Evolutionary conservation across 1,139 yeast species (phyloP), one percentile per base, ranked within the genome.

Genomic region (Pichia sp.): DNA sequence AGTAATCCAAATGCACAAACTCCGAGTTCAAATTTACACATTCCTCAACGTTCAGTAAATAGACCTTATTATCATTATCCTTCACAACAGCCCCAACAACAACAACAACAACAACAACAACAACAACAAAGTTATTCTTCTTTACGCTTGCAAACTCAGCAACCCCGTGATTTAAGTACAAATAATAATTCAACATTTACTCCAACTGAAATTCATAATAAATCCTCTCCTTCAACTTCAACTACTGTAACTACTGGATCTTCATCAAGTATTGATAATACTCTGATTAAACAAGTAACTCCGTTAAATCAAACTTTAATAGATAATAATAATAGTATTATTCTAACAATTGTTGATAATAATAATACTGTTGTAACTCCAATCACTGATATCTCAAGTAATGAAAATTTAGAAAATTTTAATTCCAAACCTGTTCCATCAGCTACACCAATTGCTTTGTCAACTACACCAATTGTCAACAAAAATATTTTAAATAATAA

Each of bases 361-460:
- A 11, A 12, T 29, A 11, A 6, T 12, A 24, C 22, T 20, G 16
- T 16, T 7, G 16, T 30, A 20, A 35, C 42, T 24, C 39, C 42
- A 10, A 23, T 40, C 3, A 34, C 38, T 9, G 38, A 40, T 28
- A 35, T 40, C 3, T 40, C 42, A 11, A 39, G 41, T 27, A 23
- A n/a, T n/a, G n/a, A n/a, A n/a, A n/a, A n/a, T n/a, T n/a, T 26
- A 9, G 41, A 39, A 32, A 33, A 30, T 20, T 32, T 35, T 11
- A 24, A 27, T 24, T n/a, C 36, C 9, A 5, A 35, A 23, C 10
- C 30, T 20, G 10, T 22, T 32, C 25, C 25, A 32, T n/a, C 11
- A 6, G 22, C 20, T 12, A 22, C 26, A 22, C 28, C 28, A 26
- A 32, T 23, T 35, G 42, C 42, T 23, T 24, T 36, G 6, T 16